Base-by-base conservation (phyloP, 176 grass and related monocot genomes). In the Musa beccarii region DNA sequence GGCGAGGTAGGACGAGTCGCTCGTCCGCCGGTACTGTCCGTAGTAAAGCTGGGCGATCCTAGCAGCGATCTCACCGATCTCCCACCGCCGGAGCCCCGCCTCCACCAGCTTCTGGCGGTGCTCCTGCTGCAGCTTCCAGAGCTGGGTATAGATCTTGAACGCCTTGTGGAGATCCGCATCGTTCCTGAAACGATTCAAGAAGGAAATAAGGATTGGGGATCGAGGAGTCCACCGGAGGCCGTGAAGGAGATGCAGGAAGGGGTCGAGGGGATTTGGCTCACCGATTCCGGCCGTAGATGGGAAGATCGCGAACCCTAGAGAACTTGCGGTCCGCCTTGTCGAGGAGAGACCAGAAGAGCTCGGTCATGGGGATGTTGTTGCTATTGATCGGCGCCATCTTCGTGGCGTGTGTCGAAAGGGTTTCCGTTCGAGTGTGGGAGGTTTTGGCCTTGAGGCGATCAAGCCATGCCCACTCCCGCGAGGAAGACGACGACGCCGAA, bases 11-110 rank as follows among this genome's bases (percentile, higher is more conserved):
- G 87, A 81, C 9, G 85, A 86, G 82, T 98, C 90, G 23, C 89
- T 84, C 71, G 80, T 80, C 43, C 94, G 90, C 86, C 91, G 90
- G 80, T 98, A 98, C 80, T 98, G 94, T 22, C 87, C 89, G 52
- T 93, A 97, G 85, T 97, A 97, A 11, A 97, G 90, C 68, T 93
- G 86, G 2, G 94, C 90, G 86, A 93, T 98, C 76, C 94, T 82
- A 16, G 94, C 85, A 68, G 94, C 94, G 78, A 97, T 89, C 88
- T 97, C 90, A 21, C 94, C 94, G 59, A 92, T 80, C 83, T 96
- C 87, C 89, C 93, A 96, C 24, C 93, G 79, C 66, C 83, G 83
- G 78, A 96, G 85, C 1, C 89, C 93, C 17, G 87, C 93, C 2
- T 97, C 93, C 54, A 92, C 57, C 66, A 97, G 89, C 74, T 86